These are phyloP conservation scores for Leishmania arabica DNA, from an alignment of 208 protist species.

Conservation along the genomic window DNA sequence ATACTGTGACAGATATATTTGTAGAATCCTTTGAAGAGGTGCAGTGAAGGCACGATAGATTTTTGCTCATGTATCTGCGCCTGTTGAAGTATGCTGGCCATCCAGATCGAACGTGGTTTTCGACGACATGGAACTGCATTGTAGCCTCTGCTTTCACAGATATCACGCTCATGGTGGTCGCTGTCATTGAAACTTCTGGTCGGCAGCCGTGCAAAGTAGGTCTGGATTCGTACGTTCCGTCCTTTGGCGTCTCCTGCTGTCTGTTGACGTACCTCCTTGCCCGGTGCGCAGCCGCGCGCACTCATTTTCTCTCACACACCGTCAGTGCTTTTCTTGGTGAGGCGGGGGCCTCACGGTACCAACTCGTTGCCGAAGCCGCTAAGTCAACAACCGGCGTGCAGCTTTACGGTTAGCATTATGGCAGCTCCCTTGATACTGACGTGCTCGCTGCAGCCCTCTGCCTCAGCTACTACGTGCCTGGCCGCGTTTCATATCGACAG, in stretches of 20 bases:
- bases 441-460: conserved; percentile 61
- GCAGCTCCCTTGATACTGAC: conserved; percentile 54
- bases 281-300: conserved; percentile 59
- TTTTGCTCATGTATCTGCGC: conserved; percentile 36
- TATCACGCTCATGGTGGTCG: conserved; percentile 57
- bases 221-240: conserved; percentile 53
- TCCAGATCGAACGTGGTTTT: conserved; percentile 37
- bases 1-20: neutral
- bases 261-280: conserved; percentile 56
- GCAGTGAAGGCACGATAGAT: conserved; percentile 14
- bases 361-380: conserved; percentile 45
- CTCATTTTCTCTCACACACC: conserved; percentile 51
- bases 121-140: conserved; percentile 39
- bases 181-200: conserved; percentile 49
- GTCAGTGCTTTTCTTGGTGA: conserved; percentile 64
- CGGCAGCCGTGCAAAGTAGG: conserved; percentile 48
- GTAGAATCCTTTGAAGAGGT: conserved; percentile 18
- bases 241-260: conserved; percentile 66
- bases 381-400: conserved; percentile 51
- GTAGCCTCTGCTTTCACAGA: conserved; percentile 54
- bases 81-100: conserved; percentile 50
- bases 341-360: conserved; percentile 59
- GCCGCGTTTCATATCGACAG: conserved; percentile 62
- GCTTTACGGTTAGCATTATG: conserved; percentile 59
- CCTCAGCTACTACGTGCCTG: conserved; percentile 67